These are phyloP conservation scores for Bremia lactucae DNA, from an alignment of 352 stramenopile genomes.

Conservation along the genomic window DNA sequence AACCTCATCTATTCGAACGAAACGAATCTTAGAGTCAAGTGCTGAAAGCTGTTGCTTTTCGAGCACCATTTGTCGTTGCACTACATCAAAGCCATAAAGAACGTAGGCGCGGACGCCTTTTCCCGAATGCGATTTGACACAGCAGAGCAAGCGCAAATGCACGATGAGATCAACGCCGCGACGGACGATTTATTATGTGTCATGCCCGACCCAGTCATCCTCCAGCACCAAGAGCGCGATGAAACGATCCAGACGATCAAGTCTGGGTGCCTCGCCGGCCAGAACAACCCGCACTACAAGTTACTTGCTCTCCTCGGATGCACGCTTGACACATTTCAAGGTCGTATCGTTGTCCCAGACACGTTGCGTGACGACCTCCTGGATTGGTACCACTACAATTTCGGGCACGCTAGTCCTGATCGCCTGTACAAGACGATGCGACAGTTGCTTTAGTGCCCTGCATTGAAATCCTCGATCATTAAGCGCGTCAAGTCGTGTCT, in stretches of 20 bases:
- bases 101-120: too few relatives aligned
- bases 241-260: slow-evolving; percentile 1
- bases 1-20: slow-evolving; percentile 3
- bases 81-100: not conserved
- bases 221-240: slow-evolving; percentile 1
- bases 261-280: not conserved
- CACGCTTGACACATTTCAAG: not conserved
- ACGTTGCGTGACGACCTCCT: not conserved
- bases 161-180: not conserved
- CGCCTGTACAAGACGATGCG: not conserved
- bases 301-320: not conserved
- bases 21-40: slow-evolving; percentile 3
- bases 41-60: slow-evolving; percentile 1
- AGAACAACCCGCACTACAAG: not conserved
- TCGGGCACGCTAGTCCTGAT: not conserved
- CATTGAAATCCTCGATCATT: not conserved
- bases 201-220: slow-evolving; percentile 3
- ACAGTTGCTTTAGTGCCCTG: not conserved
- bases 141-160: not conserved
- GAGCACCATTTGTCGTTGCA: not conserved
- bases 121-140: too few relatives aligned
- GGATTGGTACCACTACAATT: not conserved
- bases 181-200: not conserved
- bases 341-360: not conserved
- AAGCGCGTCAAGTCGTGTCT: not conserved